Evolutionary conservation across 2,329 filamentous ascomycete species (phyloP), one percentile per base, ranked within the genome.

Genomic region (Aspergillus pseudoglaucus): DNA sequence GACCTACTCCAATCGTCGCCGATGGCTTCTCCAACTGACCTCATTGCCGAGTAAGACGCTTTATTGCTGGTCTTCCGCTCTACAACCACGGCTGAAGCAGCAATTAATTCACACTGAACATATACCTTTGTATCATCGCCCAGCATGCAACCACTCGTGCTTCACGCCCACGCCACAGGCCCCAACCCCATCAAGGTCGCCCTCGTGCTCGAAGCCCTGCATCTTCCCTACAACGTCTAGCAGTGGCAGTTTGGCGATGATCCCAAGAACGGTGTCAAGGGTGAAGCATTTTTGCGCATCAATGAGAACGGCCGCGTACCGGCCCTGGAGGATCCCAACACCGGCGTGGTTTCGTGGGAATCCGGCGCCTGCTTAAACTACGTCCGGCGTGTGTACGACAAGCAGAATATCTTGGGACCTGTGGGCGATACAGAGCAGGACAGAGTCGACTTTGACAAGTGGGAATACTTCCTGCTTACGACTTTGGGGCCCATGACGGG

Each of bases 181-280:
- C 72, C 72, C 1, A 74, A 74, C 48, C 72, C 72, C 1, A 62
- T 67, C 60, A 75, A 75, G 50, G 59, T 74, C 46, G 70, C 68
- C 46, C 68, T 70, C 22, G 62, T 66, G 0, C 62, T 75, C 25
- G 70, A 75, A 49, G 53, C 60, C 12, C 66, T 75, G 12, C 27
- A 59, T 1, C 18, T 75, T 2, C 70, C 72, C 4, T 76, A 71
- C 57, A 52, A 53, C 6, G 59, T 72, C 48, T 69, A 71, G 45
- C 55, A 65, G 17, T 74, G 70, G 70, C 65, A 73, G 10, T 70
- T 73, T 44, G 61, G 67, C 44, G 62, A 71, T 37, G 60, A 63
- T n/a, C 50, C 64, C 0, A 25, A 60, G 2, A 71, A 61, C 42
- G 66, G 69, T 4, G 50, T 60, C 1, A 61, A 61, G 23, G 55